A percentile compares a stretch with the other conserved stretches of the same genome.
These are phyloP conservation scores for Astrephomene gubernaculifera DNA, from an alignment of 139 green algal species.

Conservation along the genomic window DNA sequence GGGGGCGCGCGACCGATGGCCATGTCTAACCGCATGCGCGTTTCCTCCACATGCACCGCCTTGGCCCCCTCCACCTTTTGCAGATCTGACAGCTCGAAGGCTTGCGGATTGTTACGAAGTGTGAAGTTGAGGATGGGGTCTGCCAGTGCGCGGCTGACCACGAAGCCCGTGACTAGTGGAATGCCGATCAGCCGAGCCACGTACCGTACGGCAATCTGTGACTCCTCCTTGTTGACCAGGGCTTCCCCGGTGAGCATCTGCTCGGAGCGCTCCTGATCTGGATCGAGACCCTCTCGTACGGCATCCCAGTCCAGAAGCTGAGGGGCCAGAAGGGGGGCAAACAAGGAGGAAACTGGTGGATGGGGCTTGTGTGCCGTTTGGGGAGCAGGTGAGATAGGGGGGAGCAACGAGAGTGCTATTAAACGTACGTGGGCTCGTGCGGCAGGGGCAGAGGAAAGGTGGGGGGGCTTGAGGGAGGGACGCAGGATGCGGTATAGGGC, in stretches of 20 bases:
- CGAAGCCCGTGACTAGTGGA: constrained; percentile 76
- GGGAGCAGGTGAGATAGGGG: no score
- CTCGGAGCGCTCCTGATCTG: constrained; percentile 65
- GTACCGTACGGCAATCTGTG: constrained; percentile 70
- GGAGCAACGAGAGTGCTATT: no score
- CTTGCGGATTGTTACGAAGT: constrained; percentile 69
- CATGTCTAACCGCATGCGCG: constrained; percentile 83
- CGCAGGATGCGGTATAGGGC: no score
- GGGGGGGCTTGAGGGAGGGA: no score
- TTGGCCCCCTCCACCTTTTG: constrained; percentile 80
- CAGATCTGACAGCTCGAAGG: constrained; percentile 79
- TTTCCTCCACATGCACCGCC: constrained; percentile 84
- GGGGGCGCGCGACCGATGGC: constrained; percentile 81
- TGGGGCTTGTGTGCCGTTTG: no score
- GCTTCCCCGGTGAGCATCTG: constrained; percentile 70
- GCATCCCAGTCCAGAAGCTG: constrained; percentile 64
- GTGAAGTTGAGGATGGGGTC: constrained; percentile 77
- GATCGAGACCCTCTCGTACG: constrained; percentile 64
- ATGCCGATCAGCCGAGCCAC: constrained; percentile 65
- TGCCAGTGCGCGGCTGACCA: constrained; percentile 70
- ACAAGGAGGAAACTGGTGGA: no score
- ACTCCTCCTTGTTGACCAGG: constrained; percentile 86
- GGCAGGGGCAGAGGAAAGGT: no score
- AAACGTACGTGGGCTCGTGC: no score
- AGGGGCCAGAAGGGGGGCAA: neutral